Base-by-base conservation (phyloP, 1,139 yeast genomes). In the Yamadazyma friedrichii region DNA sequence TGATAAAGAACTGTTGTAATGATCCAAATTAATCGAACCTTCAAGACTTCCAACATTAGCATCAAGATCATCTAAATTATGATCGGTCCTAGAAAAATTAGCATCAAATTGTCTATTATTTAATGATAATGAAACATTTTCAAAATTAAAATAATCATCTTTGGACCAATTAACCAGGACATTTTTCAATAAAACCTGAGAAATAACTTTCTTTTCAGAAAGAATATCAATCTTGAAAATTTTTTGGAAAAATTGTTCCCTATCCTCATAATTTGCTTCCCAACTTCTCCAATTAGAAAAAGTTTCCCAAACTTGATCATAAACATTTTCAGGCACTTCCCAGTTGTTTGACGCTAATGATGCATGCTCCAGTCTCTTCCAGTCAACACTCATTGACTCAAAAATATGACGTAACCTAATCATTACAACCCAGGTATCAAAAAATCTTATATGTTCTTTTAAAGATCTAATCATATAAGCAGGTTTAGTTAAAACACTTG, bases 201-300 rank as follows among this genome's bases (percentile, higher is more conserved):
- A 27, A 5, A 44, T 42, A 3, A 27, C 9, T 15, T 40, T 45
- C 26, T 43, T 42, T 32, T 47, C 46, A 3, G 36, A 8, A 12
- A 47, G 16, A 6, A 45, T 39, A 8, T 40, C 39, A 10, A 48
- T 36, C 9, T 42, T 39, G 45, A 79, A 80, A 1, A 76, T 68
- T 33, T 61, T 58, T 16, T 64, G 64, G 50, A 83, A 78, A 42
- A 83, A 70, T 39, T 68, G 74, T 39, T 82, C 74, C 36, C 81
- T 67, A 33, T 79, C 79, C 9, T 52, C 55, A 13, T 56, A 55
- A 39, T 68, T 64, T 3, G 74, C 80, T 51, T 91, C 98, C 98
- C 98, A 93, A 43, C 82, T 79, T 67, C 97, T 78, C 97, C 98
- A 91, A n/a, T 74, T 70, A 0, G 82, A 69, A 54, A 88, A 88